These are phyloP conservation scores for Linnemannia exigua DNA, from an alignment of 192 early-diverging fungal genomes.

Conservation along the genomic window DNA sequence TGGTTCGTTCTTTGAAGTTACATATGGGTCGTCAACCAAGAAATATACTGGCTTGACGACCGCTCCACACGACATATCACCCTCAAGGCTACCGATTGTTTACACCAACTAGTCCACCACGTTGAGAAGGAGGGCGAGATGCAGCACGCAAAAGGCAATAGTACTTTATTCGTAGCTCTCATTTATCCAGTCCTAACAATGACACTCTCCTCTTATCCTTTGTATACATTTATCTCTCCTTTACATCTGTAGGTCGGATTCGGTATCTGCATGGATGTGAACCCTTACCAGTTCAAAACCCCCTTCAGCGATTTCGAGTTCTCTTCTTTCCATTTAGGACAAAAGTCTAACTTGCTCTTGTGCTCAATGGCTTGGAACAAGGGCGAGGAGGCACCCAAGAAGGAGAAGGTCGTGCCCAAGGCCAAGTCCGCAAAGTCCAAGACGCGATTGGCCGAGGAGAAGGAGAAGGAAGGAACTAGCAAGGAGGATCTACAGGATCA, in stretches of 20 bases:
- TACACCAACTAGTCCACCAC: too few relatives aligned
- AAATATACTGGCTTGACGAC: too few relatives aligned
- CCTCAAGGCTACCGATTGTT: too few relatives aligned
- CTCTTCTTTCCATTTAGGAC: slow-evolving; percentile 68
- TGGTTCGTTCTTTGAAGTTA: too few relatives aligned
- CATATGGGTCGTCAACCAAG: too few relatives aligned
- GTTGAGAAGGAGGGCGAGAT: too few relatives aligned
- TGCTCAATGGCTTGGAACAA: slow-evolving; percentile 82
- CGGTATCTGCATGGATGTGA: slow-evolving; percentile 91
- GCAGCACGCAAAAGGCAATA: too few relatives aligned
- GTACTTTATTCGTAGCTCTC: too few relatives aligned
- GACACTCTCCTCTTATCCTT: not conserved
- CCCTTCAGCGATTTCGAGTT: slow-evolving; percentile 79
- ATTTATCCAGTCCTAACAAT: not conserved
- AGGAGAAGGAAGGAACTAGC: not conserved
- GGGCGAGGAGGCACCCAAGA: slow-evolving; percentile 34
- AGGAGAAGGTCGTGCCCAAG: slow-evolving; percentile 24
- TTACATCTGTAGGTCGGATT: slow-evolving; percentile 69
- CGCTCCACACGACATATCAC: too few relatives aligned
- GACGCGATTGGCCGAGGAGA: not conserved
- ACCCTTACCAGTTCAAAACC: slow-evolving; percentile 79
- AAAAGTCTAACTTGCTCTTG: slow-evolving; percentile 65
- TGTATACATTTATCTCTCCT: not conserved
- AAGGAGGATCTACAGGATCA: not conserved
- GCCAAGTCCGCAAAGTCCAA: slow-evolving; percentile 10